Evolutionary conservation across 2,329 filamentous ascomycete genomes (phyloP), one percentile per base, ranked within the genome.

Genomic region (Aspergillus ustus): DNA sequence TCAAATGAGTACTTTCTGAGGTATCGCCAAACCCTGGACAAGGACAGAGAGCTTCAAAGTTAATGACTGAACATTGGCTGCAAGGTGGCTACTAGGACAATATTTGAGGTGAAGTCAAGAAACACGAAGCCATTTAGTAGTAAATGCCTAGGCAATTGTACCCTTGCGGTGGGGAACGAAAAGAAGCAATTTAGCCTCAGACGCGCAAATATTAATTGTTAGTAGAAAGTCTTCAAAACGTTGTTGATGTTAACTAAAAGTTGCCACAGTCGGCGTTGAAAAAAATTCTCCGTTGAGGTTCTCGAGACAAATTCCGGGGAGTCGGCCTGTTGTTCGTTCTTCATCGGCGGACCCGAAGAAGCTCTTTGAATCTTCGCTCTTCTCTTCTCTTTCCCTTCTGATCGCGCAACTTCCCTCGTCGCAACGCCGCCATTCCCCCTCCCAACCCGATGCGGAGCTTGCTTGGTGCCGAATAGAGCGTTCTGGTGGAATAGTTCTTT

Each of bases 401-500:
- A 57, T 65, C 64, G 66, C 67, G 66, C 68, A 69, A 66, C 65
- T 60, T 63, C 66, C 53, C 55, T 63, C 61, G 60, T 67, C 65
- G 65, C 64, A 68, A 63, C 63, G 50, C 49, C 56, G 43, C 44
- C 61, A 29, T 44, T 48, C 46, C 57, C 43, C 22, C 59, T 43
- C 55, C 63, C 55, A 43, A 52, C 51, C 63, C 60, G 49, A 66
- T 66, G 69, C 66, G 65, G 70, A 65, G 64, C 49, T 50, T 65
- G 44, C 60, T 60, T 57, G 65, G 56, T 60, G 57, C 60, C 61
- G 59, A 64, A 61, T 64, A 63, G 59, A 58, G 56, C 61, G 62
- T 64, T 66, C 66, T 69, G 66, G 67, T 67, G 68, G 66, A 65
- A 68, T 69, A 69, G 62, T 63, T 59, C 61, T 59, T 65, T 70